Conservation (phyloP, 2,329 filamentous ascomycete genomes). For the Stagonosporopsis vannaccii region DNA sequence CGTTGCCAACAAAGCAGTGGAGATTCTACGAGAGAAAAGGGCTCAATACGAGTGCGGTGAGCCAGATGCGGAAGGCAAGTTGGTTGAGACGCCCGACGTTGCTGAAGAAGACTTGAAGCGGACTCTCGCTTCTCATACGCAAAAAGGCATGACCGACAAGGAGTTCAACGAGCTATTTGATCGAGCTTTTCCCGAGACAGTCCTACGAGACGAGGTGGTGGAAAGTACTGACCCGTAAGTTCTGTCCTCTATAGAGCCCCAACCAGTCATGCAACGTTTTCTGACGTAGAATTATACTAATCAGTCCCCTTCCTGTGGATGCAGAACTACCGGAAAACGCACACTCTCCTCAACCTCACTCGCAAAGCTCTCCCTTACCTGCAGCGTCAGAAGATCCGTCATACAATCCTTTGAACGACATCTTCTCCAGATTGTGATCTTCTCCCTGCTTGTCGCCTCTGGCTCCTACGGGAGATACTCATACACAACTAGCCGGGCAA, state of each 20-base stretch:
- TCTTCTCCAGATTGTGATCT: slow-evolving; percentile 77
- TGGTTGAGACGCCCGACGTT: slow-evolving; percentile 70
- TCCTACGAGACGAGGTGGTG: slow-evolving; percentile 66
- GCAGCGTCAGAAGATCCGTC: slow-evolving; percentile 79
- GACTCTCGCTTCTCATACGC: slow-evolving; percentile 75
- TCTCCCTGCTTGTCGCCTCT: slow-evolving; percentile 60
- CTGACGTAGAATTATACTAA: slow-evolving; percentile 69
- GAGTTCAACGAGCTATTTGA: slow-evolving; percentile 92
- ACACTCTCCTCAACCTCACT: slow-evolving; percentile 85
- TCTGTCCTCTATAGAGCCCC: slow-evolving; percentile 24
- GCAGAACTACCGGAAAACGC: slow-evolving; percentile 73
- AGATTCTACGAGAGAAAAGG: slow-evolving; percentile 82
- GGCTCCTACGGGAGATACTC: slow-evolving; percentile 69
- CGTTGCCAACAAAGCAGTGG: slow-evolving; percentile 86
- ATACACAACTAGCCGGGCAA: slow-evolving; percentile 69
- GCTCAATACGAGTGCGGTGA: slow-evolving; percentile 93
- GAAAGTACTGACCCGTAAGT: slow-evolving; percentile 66
- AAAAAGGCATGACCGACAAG: slow-evolving; percentile 81
- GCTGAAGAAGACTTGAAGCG: slow-evolving; percentile 76
- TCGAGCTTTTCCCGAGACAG: slow-evolving; percentile 76
- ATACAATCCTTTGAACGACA: slow-evolving; percentile 82
- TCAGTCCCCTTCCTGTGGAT: slow-evolving; percentile 76
- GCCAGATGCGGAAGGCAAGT: slow-evolving; percentile 67
- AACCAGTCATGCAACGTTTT: slow-evolving; percentile 34
- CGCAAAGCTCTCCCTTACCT: slow-evolving; percentile 87